These are phyloP conservation scores for Hirsutella rhossiliensis DNA, from an alignment of 2,329 filamentous ascomycete species.

Conservation along the genomic window DNA sequence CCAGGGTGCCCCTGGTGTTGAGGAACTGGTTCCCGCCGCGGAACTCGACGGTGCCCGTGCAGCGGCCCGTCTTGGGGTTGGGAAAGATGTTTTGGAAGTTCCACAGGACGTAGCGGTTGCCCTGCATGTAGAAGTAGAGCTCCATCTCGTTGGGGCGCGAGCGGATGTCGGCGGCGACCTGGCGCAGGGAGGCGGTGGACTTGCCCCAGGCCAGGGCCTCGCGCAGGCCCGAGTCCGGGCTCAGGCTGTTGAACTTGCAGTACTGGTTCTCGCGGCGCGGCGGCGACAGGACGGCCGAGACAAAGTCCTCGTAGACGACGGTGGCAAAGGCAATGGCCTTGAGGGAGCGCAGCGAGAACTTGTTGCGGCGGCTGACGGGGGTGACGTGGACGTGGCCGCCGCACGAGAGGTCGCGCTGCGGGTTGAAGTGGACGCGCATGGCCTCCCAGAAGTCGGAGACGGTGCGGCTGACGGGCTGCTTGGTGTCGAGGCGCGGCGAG, in stretches of 20 bases:
- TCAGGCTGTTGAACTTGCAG: conserved; percentile 20
- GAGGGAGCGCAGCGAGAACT: conserved; percentile 22
- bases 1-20: conserved; percentile 22
- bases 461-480: conserved; percentile 16
- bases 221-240: conserved; percentile 16
- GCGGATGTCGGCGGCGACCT: conserved; percentile 17
- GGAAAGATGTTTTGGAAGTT: conserved; percentile 27
- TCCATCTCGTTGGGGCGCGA: conserved; percentile 14
- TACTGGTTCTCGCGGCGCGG: conserved; percentile 22
- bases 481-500: conserved; percentile 24
- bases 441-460: conserved; percentile 28
- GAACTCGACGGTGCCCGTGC: conserved; percentile 26
- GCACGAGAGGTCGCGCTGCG: conserved; percentile 21
- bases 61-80: conserved; percentile 22
- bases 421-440: conserved; percentile 27
- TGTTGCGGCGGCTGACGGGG: conserved; percentile 18
- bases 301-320: conserved; percentile 21
- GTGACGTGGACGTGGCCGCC: conserved; percentile 29
- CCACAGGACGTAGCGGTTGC: conserved; percentile 26
- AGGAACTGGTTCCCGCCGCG: conserved; percentile 27
- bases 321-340: conserved; percentile 25
- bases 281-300: conserved; percentile 18
- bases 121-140: conserved; percentile 25
- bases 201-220: conserved; percentile 16
- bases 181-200: conserved; percentile 11